These are phyloP conservation scores for Lentithecium fluviatile DNA, from an alignment of 495 filamentous ascomycete genomes.

Conservation along the genomic window DNA sequence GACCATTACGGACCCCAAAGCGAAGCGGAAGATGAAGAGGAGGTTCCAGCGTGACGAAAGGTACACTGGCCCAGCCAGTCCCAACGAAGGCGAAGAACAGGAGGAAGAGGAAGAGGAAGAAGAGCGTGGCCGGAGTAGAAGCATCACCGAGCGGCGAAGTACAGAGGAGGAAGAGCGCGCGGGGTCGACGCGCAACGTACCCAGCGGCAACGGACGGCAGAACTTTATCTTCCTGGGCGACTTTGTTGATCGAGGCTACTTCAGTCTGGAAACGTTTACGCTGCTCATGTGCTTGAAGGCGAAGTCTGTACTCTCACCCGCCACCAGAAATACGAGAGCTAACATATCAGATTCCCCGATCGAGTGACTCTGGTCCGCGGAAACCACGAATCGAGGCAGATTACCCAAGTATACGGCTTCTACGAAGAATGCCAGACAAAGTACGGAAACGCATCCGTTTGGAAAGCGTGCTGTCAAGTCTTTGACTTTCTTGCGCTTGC, in stretches of 20 bases:
- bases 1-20: slow-evolving; percentile 78
- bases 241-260: slow-evolving; percentile 97
- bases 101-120: slow-evolving; percentile 49
- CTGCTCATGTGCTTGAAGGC: slow-evolving; percentile 94
- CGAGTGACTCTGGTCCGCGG: slow-evolving; percentile 92
- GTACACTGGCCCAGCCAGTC: slow-evolving; percentile 40
- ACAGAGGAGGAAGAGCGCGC: slow-evolving; percentile 32
- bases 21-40: slow-evolving; percentile 72
- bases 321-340: slow-evolving; percentile 3
- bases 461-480: slow-evolving; percentile 98
- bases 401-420: slow-evolving; percentile 98
- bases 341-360: slow-evolving; percentile 74
- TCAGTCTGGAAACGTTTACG: slow-evolving; percentile 95
- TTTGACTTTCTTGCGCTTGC: slow-evolving; percentile 97
- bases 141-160: slow-evolving; percentile 36
- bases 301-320: slow-evolving; percentile 59
- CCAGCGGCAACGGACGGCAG: slow-evolving; percentile 55
- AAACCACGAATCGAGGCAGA: slow-evolving; percentile 96
- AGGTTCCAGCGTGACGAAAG: slow-evolving; percentile 44
- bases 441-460: slow-evolving; percentile 96
- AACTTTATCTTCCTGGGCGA: slow-evolving; percentile 97
- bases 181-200: slow-evolving; percentile 33
- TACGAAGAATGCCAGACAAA: slow-evolving; percentile 98
- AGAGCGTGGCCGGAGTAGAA: slow-evolving; percentile 45
- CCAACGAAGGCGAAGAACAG: slow-evolving; percentile 52